A percentile compares a stretch with the other conserved stretches of the same genome.
Evolutionary conservation across 2,329 filamentous ascomycete species (phyloP).

Genomic region (Aspergillus eucalypticola): DNA sequence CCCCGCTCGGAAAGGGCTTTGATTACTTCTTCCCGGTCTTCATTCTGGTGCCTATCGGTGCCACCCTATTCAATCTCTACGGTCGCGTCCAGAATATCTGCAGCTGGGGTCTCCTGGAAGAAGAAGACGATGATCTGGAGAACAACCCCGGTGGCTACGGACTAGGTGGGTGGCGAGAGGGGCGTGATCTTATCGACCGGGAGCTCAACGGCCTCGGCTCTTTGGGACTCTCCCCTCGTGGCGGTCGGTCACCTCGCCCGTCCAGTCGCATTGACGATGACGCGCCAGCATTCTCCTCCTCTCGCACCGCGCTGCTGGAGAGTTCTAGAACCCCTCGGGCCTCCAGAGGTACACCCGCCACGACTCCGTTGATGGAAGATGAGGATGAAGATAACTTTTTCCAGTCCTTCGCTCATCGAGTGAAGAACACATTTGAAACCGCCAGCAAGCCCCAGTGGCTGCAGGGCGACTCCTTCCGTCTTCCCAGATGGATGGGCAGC

Average conservation of each 20-base stretch:
- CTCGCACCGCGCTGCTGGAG: constrained; percentile 35
- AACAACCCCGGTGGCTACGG: constrained; percentile 67
- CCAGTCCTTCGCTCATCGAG: constrained; percentile 75
- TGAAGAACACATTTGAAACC: constrained; percentile 89
- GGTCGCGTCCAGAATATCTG: constrained; percentile 73
- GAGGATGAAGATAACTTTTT: constrained; percentile 83
- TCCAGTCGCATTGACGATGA: constrained; percentile 28
- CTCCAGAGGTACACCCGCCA: constrained; percentile 35
- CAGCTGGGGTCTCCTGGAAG: constrained; percentile 77
- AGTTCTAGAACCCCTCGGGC: constrained; percentile 29
- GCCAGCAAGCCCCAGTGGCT: constrained; percentile 82
- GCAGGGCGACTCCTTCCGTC: constrained; percentile 70
- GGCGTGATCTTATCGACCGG: constrained; percentile 82
- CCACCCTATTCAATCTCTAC: constrained; percentile 87
- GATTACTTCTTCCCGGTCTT: constrained; percentile 87
- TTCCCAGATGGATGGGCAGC: constrained; percentile 78
- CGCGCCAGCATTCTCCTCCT: constrained; percentile 32
- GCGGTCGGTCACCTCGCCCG: constrained; percentile 31
- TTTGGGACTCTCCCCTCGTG: constrained; percentile 42
- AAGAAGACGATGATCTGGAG: constrained; percentile 66
- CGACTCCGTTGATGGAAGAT: constrained; percentile 50
- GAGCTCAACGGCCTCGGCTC: constrained; percentile 68
- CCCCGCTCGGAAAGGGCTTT: constrained; percentile 78
- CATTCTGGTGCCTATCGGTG: constrained; percentile 79
- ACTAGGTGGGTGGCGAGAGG: constrained; percentile 86